Conservation (phyloP, 345 rosid species). For the Acer yangbiense region DNA sequence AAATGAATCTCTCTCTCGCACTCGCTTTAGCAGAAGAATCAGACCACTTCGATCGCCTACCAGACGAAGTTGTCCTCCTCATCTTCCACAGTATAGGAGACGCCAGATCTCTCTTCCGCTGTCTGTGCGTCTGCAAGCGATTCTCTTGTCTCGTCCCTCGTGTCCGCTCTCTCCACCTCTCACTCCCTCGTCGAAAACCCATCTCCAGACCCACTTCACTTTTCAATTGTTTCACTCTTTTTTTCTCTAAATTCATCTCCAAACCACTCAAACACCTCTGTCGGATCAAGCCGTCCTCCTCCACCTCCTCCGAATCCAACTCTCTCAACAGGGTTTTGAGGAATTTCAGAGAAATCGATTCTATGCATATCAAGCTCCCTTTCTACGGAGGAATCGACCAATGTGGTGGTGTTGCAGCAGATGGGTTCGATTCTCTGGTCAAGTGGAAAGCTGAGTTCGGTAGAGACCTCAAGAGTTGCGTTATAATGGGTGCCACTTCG, state of each 20-base stretch:
- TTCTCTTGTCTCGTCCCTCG: conserved; percentile 24
- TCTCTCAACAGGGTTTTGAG: conserved; percentile 24
- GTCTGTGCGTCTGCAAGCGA: conserved; percentile 28
- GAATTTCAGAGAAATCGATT: conserved; percentile 30
- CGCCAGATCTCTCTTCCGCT: conserved; percentile 18
- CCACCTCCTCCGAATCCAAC: neutral
- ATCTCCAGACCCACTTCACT: neutral
- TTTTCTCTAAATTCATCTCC: conserved; percentile 22
- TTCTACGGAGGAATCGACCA: conserved; percentile 14
- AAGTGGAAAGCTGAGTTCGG: conserved; percentile 55
- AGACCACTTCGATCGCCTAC: conserved; percentile 26
- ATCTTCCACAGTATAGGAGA: conserved; percentile 29
- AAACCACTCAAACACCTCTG: conserved; percentile 26
- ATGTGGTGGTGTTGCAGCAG: neutral
- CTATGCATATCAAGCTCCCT: conserved; percentile 40
- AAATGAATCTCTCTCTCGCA: neutral
- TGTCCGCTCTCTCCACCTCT: conserved; percentile 18
- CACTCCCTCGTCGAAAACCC: conserved; percentile 17
- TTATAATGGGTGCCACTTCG: conserved; percentile 43
- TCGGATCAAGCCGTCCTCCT: conserved; percentile 8
- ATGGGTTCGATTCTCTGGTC: conserved; percentile 27
- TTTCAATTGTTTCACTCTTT: neutral
- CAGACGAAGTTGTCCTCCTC: conserved; percentile 27
- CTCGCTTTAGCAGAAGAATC: neutral
- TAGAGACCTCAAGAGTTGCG: conserved; percentile 33